These are phyloP conservation scores for Rhytidhysteron rufulum DNA, from an alignment of 2,329 filamentous ascomycete genomes.

Conservation along the genomic window DNA sequence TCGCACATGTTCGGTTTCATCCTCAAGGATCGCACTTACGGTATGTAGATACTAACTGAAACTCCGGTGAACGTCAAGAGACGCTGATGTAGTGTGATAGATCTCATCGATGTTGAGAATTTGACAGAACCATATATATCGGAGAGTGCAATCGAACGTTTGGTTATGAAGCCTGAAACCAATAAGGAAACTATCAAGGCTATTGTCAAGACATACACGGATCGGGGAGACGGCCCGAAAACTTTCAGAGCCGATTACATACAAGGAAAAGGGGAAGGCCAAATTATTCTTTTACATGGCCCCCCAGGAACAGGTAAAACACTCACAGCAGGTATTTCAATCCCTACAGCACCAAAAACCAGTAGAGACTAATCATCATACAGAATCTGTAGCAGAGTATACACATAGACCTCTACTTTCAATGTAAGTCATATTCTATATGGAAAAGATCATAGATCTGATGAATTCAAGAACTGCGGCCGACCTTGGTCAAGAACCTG, in stretches of 20 bases:
- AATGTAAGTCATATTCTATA: too few relatives aligned
- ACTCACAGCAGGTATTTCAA: constrained; percentile 13
- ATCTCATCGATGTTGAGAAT: constrained; percentile 1
- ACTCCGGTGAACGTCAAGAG: too few relatives aligned
- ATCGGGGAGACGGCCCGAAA: constrained; percentile 2
- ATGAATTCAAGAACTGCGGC: too few relatives aligned
- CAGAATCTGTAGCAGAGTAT: constrained; percentile 21
- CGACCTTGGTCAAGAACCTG: constrained; percentile 14
- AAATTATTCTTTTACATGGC: constrained; percentile 22
- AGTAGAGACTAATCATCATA: too few relatives aligned
- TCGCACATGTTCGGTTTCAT: too few relatives aligned
- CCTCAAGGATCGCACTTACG: constrained; percentile 7
- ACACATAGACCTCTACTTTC: constrained; percentile 17
- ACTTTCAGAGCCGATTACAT: constrained; percentile 8
- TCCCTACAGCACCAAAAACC: too few relatives aligned
- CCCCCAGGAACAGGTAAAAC: constrained; percentile 7
- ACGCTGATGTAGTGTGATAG: too few relatives aligned
- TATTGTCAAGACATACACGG: constrained; percentile 7
- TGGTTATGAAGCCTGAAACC: constrained; percentile 6
- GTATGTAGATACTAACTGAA: constrained; percentile 6
- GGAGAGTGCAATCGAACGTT: not conserved
- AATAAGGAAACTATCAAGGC: constrained; percentile 13
- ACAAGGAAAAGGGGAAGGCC: constrained; percentile 26
- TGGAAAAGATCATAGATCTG: too few relatives aligned
- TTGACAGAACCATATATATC: constrained; percentile 1